A percentile compares a stretch with the other conserved stretches of the same genome.
Evolutionary conservation across 306 rosid species (phyloP).

Genomic region (Neltuma alba): DNA sequence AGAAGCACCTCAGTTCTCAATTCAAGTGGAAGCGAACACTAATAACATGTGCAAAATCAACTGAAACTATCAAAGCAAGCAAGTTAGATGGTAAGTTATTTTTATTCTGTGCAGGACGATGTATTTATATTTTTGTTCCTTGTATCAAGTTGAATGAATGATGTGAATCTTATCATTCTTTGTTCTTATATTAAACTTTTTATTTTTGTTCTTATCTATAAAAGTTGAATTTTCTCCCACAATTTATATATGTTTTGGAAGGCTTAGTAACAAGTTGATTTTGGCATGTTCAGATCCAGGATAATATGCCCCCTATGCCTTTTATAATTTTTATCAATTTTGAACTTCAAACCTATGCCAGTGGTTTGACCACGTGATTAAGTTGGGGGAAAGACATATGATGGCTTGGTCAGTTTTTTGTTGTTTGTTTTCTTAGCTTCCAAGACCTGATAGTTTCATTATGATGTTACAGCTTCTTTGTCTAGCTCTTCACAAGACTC

Average conservation of each 20-base stretch:
- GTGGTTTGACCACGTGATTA: not conserved
- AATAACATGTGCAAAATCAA: constrained; percentile 62
- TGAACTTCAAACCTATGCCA: not conserved
- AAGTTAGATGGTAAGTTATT: constrained; percentile 64
- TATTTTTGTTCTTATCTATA: constrained; percentile 8
- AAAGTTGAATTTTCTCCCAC: not conserved
- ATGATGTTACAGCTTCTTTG: constrained; percentile 47
- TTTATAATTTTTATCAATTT: not conserved
- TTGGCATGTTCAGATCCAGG: constrained; percentile 6
- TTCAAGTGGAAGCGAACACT: constrained; percentile 49
- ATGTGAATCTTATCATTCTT: constrained; percentile 10
- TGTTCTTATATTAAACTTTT: not conserved
- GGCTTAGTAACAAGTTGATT: not conserved
- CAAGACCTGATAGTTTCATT: constrained; percentile 23
- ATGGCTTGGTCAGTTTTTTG: constrained; percentile 12
- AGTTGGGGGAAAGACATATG: not conserved
- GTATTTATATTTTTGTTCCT: constrained; percentile 15
- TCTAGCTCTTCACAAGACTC: constrained; percentile 49
- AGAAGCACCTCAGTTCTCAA: constrained; percentile 46
- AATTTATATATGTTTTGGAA: constrained; percentile 19
- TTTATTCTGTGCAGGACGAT: constrained; percentile 19
- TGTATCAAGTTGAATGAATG: constrained; percentile 17
- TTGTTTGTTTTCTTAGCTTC: not conserved
- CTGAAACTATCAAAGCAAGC: constrained; percentile 56
- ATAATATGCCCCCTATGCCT: not conserved